phyloP scores from a whole-genome alignment of 257 asterid genomes.

The Solanum pimpinellifolium region DNA sequence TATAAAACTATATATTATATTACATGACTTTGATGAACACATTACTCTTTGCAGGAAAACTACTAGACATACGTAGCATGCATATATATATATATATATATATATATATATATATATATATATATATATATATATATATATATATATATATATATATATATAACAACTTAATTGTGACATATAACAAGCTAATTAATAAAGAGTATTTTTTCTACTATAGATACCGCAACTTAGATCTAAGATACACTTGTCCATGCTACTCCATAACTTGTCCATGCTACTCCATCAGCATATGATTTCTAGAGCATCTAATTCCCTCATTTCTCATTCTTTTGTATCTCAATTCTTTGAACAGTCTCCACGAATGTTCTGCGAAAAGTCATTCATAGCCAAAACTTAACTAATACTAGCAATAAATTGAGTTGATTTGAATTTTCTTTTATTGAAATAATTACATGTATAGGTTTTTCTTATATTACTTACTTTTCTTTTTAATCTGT shows the following conservation, averaged over 20 bases:
- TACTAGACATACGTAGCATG: no score
- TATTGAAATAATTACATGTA: neutral
- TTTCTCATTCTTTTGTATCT: slow-evolving; percentile 23
- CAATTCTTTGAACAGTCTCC: slow-evolving; percentile 40
- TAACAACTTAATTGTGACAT: neutral
- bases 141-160: no score
- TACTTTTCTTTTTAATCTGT: neutral
- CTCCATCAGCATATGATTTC: neutral
- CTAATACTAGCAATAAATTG: neutral
- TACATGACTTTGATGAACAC: neutral
- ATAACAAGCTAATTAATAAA: neutral
- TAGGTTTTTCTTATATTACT: neutral
- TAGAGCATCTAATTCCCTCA: neutral
- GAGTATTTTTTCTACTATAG: neutral
- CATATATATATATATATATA: no score
- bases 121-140: no score
- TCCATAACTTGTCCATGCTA: neutral
- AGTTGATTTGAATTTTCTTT: neutral
- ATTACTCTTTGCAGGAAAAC: neutral
- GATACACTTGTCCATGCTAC: neutral
- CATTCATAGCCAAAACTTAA: neutral
- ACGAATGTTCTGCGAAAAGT: slow-evolving; percentile 31
- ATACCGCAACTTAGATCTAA: neutral
- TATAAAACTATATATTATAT: no score
- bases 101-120: no score